Conservation (phyloP, 2,329 filamentous ascomycete genomes). For the Pestalotiopsis sp. region DNA sequence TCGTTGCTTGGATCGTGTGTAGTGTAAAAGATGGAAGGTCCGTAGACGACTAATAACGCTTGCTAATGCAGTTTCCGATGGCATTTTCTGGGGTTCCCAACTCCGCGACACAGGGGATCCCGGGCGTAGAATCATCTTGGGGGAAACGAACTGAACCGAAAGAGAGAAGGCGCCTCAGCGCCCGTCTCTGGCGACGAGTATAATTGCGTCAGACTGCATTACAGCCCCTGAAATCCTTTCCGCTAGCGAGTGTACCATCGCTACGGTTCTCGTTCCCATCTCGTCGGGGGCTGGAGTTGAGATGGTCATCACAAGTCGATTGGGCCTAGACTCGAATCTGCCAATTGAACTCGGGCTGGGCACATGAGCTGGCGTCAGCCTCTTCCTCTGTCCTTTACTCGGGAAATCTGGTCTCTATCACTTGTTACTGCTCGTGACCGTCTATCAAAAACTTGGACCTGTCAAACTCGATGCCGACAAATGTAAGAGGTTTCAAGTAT, state of each 20-base stretch:
- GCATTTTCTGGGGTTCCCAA: not conserved
- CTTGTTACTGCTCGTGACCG: not conserved
- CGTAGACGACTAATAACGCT: not conserved
- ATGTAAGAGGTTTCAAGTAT: not conserved
- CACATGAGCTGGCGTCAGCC: too few relatives aligned
- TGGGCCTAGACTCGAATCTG: too few relatives aligned
- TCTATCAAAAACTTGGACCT: too few relatives aligned
- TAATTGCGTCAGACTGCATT: slow-evolving; percentile 12
- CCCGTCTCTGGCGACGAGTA: not conserved
- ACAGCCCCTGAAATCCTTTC: not conserved
- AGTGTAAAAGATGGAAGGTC: not conserved
- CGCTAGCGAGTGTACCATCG: not conserved
- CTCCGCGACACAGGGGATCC: not conserved
- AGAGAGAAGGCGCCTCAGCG: not conserved
- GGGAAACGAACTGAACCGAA: not conserved
- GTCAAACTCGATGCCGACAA: not conserved
- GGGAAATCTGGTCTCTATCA: not conserved
- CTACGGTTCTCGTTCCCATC: not conserved
- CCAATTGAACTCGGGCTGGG: too few relatives aligned
- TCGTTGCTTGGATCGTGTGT: not conserved
- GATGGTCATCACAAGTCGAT: not conserved
- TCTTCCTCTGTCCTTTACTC: not conserved
- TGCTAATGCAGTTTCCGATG: not conserved
- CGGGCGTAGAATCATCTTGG: not conserved
- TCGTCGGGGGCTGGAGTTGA: not conserved